phyloP scores from a whole-genome alignment of 1,139 yeast species.

The Candida mesenterica region DNA sequence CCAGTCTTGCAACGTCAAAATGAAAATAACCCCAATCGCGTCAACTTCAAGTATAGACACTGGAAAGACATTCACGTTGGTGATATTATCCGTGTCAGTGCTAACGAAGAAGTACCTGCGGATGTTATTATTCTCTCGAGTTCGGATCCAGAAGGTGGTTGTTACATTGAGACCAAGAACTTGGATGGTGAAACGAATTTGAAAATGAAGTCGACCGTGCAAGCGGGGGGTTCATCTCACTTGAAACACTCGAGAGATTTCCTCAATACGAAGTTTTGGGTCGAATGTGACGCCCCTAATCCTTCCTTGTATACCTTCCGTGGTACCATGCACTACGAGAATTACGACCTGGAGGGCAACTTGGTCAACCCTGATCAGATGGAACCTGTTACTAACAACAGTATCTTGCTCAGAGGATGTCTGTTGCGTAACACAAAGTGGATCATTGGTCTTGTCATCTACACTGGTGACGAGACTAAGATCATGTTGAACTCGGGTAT shows the following conservation, averaged over 20 bases:
- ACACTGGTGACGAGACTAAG: constrained; percentile 89
- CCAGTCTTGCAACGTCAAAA: constrained; percentile 27
- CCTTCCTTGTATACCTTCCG: constrained; percentile 79
- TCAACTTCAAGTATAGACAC: constrained; percentile 59
- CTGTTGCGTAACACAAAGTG: constrained; percentile 90
- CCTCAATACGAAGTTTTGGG: constrained; percentile 72
- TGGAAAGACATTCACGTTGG: constrained; percentile 95
- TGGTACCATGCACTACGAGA: constrained; percentile 73
- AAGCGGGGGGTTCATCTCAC: constrained; percentile 56
- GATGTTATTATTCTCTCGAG: constrained; percentile 79
- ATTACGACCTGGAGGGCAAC: constrained; percentile 35
- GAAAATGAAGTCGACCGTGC: constrained; percentile 73
- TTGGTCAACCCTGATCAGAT: constrained; percentile 45
- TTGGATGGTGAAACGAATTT: constrained; percentile 96
- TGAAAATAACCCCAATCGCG: constrained; percentile 13
- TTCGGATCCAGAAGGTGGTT: constrained; percentile 85
- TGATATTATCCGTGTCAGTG: constrained; percentile 78
- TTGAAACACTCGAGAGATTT: constrained; percentile 70
- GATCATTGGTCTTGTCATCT: constrained; percentile 86
- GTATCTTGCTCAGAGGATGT: constrained; percentile 84
- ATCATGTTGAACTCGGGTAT: constrained; percentile 91
- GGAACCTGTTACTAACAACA: constrained; percentile 80
- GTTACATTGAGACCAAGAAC: constrained; percentile 92
- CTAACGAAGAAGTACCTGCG: constrained; percentile 92
- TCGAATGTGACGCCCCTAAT: constrained; percentile 91